A percentile compares a stretch with the other conserved stretches of the same genome.
These are phyloP conservation scores for Taxillus chinensis DNA, from an alignment of 164 flowering plant genomes.

Conservation along the genomic window DNA sequence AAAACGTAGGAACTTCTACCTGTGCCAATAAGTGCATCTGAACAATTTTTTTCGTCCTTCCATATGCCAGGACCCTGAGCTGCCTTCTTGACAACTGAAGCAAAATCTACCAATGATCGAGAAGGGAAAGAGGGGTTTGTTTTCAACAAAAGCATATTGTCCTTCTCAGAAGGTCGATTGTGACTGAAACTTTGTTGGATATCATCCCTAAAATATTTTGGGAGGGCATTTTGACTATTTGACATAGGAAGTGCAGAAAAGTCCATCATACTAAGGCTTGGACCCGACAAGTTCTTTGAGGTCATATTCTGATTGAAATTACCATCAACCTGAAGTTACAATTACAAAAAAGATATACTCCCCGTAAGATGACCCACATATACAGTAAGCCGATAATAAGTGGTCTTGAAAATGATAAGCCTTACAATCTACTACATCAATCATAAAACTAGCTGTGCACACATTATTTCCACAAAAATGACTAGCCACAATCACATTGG, in stretches of 20 bases:
- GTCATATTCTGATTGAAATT: constrained; percentile 49
- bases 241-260: constrained; percentile 70
- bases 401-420: no score
- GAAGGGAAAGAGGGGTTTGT: constrained; percentile 33
- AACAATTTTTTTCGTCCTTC: constrained; percentile 71
- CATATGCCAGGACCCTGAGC: constrained; percentile 70
- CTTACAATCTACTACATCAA: no score
- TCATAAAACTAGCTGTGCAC: no score
- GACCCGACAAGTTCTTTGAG: constrained; percentile 66
- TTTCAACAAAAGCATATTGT: constrained; percentile 51
- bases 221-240: constrained; percentile 38
- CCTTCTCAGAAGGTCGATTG: constrained; percentile 53
- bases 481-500: no score
- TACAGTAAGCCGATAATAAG: neutral
- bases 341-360: constrained; percentile 6
- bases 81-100: constrained; percentile 86
- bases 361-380: neutral
- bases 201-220: constrained; percentile 50
- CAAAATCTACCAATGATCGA: constrained; percentile 69
- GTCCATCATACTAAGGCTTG: constrained; percentile 66
- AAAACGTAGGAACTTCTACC: constrained; percentile 64
- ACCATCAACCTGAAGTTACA: constrained; percentile 92
- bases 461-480: no score
- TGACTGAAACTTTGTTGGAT: constrained; percentile 38
- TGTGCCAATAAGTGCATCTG: constrained; percentile 51